These are phyloP conservation scores for Torrubiellomyces zombiae DNA, from an alignment of 2,329 filamentous ascomycete species.

Conservation along the genomic window DNA sequence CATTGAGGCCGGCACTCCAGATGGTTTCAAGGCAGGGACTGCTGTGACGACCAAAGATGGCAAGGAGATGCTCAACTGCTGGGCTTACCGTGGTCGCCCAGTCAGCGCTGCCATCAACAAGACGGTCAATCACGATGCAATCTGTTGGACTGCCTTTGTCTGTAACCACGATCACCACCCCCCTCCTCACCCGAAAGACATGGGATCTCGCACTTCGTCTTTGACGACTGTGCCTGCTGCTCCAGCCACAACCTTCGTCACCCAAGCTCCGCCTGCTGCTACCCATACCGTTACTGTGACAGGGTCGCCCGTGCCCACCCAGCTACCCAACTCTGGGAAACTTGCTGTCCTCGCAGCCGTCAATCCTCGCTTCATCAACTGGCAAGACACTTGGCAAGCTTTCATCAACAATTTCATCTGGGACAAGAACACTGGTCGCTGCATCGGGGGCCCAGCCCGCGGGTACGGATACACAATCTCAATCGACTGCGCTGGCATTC, in stretches of 20 bases:
- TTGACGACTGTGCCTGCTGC: conserved; percentile 14
- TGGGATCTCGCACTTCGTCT: conserved; percentile 18
- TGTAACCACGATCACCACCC: conserved; percentile 19
- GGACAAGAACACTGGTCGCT: conserved; percentile 19
- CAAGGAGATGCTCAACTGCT: conserved; percentile 22
- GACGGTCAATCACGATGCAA: conserved; percentile 18
- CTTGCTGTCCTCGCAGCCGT: conserved; percentile 16
- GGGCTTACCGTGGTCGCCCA: conserved; percentile 23
- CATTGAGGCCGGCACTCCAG: conserved; percentile 22
- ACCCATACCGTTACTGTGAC: conserved; percentile 8
- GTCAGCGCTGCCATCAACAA: conserved; percentile 21
- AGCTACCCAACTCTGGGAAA: conserved; percentile 11
- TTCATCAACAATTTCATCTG: conserved; percentile 24
- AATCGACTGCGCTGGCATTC: conserved; percentile 19
- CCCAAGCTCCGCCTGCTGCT: conserved; percentile 12
- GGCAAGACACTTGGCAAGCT: conserved; percentile 20
- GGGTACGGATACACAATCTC: conserved; percentile 20
- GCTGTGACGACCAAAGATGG: conserved; percentile 23
- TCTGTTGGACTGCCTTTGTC: conserved; percentile 24
- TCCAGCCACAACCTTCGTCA: conserved; percentile 16
- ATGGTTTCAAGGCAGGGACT: conserved; percentile 22
- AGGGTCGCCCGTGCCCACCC: conserved; percentile 15
- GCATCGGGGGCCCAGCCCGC: conserved; percentile 14
- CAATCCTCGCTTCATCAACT: conserved; percentile 22
- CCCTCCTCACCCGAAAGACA: conserved; percentile 17